phyloP scores from a whole-genome alignment of 73 alveolate genomes.

The Paramecium tetraurelia region DNA sequence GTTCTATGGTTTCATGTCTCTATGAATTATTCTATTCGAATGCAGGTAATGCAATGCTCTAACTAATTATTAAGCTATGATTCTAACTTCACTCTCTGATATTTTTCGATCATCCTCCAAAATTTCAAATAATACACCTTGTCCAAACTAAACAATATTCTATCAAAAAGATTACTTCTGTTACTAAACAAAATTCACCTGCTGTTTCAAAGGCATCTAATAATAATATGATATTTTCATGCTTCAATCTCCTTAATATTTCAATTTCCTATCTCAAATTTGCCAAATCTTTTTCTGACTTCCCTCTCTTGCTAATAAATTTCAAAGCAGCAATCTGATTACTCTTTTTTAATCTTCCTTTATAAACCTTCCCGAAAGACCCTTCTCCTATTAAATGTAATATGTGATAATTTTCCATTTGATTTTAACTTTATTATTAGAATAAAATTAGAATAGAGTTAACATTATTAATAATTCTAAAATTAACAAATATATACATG shows the following conservation, averaged over 20 bases:
- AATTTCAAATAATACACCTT: constrained; percentile 99
- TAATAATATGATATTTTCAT: constrained; percentile 97
- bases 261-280: constrained; percentile 98
- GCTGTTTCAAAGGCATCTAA: constrained; percentile 98
- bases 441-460: not conserved
- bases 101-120: constrained; percentile 98
- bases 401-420: constrained; percentile 92
- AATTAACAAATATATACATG: not conserved
- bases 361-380: constrained; percentile 99
- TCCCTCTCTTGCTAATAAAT: constrained; percentile 98
- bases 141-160: constrained; percentile 77
- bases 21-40: constrained; percentile 95
- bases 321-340: constrained; percentile 99
- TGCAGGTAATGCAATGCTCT: constrained; percentile 91
- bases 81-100: constrained; percentile 98
- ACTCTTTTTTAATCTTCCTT: constrained; percentile 96
- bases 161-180: constrained; percentile 74
- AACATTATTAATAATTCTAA: not conserved
- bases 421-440: not conserved
- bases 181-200: constrained; percentile 97
- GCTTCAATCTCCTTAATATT: constrained; percentile 94
- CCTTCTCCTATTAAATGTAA: constrained; percentile 99
- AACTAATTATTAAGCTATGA: constrained; percentile 96
- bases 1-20: constrained; percentile 99
- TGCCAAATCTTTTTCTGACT: constrained; percentile 97